phyloP scores from a whole-genome alignment of 768 basidiomycete species.

The Lentinula edodes region DNA sequence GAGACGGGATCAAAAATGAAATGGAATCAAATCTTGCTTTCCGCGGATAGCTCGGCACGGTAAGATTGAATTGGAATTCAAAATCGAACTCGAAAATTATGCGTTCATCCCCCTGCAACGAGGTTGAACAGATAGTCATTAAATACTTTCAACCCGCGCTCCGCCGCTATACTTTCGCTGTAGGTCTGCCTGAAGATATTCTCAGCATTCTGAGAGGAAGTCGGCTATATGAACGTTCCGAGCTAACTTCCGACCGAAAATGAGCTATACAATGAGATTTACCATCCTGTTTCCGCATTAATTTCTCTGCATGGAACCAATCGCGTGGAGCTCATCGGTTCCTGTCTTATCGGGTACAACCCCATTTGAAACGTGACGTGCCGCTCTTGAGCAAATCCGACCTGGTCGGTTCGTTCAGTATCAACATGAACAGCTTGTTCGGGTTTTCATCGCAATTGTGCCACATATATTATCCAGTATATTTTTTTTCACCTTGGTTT shows the following conservation, averaged over 20 bases:
- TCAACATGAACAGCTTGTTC: not conserved
- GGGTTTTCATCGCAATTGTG: not conserved
- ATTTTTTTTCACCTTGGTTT: not conserved
- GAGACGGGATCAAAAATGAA: not conserved
- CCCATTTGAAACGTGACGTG: not conserved
- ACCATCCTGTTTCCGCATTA: not conserved
- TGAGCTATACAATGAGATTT: too few relatives aligned
- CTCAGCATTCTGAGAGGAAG: too few relatives aligned
- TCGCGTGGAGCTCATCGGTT: not conserved
- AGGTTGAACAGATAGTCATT: too few relatives aligned
- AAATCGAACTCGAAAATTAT: too few relatives aligned
- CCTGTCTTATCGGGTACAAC: not conserved
- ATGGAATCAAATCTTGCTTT: not conserved
- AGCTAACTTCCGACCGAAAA: too few relatives aligned
- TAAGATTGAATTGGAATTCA: too few relatives aligned
- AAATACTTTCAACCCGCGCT: too few relatives aligned
- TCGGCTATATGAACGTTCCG: too few relatives aligned
- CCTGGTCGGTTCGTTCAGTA: not conserved
- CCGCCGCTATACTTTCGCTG: too few relatives aligned
- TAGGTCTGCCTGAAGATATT: too few relatives aligned
- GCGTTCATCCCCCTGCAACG: too few relatives aligned
- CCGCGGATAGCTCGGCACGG: too few relatives aligned
- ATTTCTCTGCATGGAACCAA: not conserved
- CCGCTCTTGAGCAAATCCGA: not conserved
- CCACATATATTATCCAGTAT: not conserved